A percentile compares a stretch with the other conserved stretches of the same genome.
Conservation (phyloP, 257 asterid genomes). For the Marsdenia floribunda region DNA sequence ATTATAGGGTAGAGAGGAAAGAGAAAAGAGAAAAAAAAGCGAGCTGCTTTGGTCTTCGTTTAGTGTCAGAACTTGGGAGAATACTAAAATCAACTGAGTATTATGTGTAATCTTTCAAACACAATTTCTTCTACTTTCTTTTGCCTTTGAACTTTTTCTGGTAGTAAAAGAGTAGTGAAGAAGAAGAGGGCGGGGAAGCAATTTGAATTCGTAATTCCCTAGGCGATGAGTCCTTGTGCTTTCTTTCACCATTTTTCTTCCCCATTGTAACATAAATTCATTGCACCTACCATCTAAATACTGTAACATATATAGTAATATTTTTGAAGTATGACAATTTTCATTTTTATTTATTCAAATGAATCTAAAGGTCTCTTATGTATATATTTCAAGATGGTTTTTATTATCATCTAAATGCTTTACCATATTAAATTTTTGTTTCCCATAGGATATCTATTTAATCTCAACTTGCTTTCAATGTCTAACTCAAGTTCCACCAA, state of each 20-base stretch:
- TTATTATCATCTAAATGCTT: no score
- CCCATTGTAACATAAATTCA: no score
- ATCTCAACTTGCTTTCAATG: background rate
- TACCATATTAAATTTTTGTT: no score
- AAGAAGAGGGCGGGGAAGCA: conserved; percentile 11
- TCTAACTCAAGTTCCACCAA: background rate
- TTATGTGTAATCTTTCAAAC: background rate
- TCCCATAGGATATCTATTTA: no score
- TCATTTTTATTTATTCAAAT: no score
- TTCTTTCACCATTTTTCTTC: no score
- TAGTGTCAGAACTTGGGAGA: conserved; percentile 35
- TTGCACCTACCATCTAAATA: no score
- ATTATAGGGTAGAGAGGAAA: background rate
- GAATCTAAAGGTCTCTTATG: no score
- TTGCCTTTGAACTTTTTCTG: background rate
- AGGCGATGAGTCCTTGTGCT: no score
- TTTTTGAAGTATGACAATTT: no score
- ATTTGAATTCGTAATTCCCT: conserved; percentile 2
- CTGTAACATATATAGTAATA: no score
- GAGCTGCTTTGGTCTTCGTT: conserved; percentile 28
- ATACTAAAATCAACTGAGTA: background rate
- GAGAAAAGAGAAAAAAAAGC: conserved; percentile 10
- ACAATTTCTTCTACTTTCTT: background rate
- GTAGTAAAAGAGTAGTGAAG: background rate
- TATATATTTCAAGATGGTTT: no score